Base-by-base conservation (phyloP, 2,329 filamentous ascomycete species). In the Epichloe brachyelytri region DNA sequence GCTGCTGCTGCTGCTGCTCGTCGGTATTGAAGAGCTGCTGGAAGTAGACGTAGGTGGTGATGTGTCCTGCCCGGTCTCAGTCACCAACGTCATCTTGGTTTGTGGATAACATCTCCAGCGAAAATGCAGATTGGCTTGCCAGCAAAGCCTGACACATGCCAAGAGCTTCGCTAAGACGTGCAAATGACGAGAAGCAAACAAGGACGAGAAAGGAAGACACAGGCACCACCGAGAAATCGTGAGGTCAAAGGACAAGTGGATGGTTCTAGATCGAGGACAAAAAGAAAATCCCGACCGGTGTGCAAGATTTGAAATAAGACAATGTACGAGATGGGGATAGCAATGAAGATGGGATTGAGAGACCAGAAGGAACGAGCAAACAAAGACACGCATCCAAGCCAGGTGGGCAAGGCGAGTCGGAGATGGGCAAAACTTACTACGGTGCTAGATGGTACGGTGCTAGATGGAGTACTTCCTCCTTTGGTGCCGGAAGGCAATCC, bases 401-500 rank as follows among this genome's bases (percentile, higher is more conserved):
- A 43, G 34, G 26, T 40, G 37, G 39, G 41, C 40, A 30, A 46
- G 48, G 26, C 19, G 49, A 53, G 22, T 19, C 50, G 50, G 43
- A 47, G 36, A 34, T 44, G n/a, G 11, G 49, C 22, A 15, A 39
- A 47, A 65, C 64, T 65, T 57, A 66, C 63, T 53, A 57, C 52
- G 4, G 56, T 46, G 7, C 57, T 58, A 5, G 61, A 55, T 43
- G 62, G 57, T 53, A 57, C 52, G 4, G 56, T 46, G 7, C 57
- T 58, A 11, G 61, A 55, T 43, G 62, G 57, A 6, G 59, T 45
- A 15, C 52, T 38, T 43, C 53, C 55, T 46, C 63, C 62, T 44
- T 57, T 55, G 15, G 83, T 87, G 39, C 83, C 83, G 5, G 78
- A 77, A 3, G 83, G 77, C 14, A 57, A 52, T 33, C 68, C 70